A percentile compares a stretch with the other conserved stretches of the same genome.
Evolutionary conservation across 1,284 basidiomycete species (phyloP).

Genomic region (Paramarasmius palmivorus): DNA sequence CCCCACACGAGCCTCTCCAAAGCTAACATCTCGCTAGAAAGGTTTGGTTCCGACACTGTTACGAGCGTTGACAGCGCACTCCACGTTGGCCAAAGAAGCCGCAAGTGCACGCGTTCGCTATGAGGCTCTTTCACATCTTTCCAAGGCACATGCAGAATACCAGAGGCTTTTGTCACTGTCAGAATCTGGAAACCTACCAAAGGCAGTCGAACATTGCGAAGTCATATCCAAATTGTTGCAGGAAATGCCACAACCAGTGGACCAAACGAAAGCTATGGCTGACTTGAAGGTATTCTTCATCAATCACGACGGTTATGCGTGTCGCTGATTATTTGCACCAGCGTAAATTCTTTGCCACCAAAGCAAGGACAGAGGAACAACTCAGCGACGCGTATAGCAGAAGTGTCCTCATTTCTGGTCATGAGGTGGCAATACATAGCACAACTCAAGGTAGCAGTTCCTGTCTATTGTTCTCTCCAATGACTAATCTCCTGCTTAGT

Average conservation of each 20-base stretch:
- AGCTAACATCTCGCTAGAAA: slow-evolving; percentile 40
- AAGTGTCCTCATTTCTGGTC: slow-evolving; percentile 51
- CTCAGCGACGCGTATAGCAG: slow-evolving; percentile 66
- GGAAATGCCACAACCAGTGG: slow-evolving; percentile 51
- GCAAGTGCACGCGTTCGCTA: slow-evolving; percentile 51
- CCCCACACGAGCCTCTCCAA: background rate
- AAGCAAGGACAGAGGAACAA: slow-evolving; percentile 68
- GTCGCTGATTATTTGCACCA: slow-evolving; percentile 26
- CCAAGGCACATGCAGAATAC: slow-evolving; percentile 48
- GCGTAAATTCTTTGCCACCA: slow-evolving; percentile 54
- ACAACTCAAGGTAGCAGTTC: slow-evolving; percentile 53
- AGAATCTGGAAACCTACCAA: slow-evolving; percentile 57
- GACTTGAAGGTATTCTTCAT: slow-evolving; percentile 56
- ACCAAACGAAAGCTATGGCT: slow-evolving; percentile 46
- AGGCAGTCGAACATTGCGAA: slow-evolving; percentile 48
- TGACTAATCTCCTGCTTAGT: slow-evolving; percentile 37
- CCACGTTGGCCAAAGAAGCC: slow-evolving; percentile 58
- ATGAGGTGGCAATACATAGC: slow-evolving; percentile 48
- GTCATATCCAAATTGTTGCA: slow-evolving; percentile 46
- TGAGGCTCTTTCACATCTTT: slow-evolving; percentile 54
- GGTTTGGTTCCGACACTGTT: slow-evolving; percentile 65
- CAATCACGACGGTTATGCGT: slow-evolving; percentile 1
- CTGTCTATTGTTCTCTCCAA: slow-evolving; percentile 7
- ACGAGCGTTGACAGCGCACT: slow-evolving; percentile 52
- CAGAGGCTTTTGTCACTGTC: slow-evolving; percentile 43